Percentiles rank a stretch among this genome's conserved stretches.
phyloP scores from a whole-genome alignment of 306 rosid species.

The Gastrolobium bilobum region DNA sequence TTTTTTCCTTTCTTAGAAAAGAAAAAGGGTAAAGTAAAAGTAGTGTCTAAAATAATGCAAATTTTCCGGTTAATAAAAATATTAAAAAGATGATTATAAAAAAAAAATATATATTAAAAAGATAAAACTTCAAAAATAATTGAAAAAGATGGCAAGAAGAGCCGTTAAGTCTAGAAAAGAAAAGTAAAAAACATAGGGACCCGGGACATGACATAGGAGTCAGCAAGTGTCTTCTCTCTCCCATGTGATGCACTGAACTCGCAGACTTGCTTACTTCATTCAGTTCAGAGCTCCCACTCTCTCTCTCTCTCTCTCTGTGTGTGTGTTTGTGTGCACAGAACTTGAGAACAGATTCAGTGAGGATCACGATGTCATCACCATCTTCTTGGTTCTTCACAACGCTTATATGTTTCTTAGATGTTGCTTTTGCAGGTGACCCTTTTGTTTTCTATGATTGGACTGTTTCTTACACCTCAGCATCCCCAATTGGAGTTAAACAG shows the following conservation, averaged over 20 bases:
- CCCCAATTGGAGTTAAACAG: constrained; percentile 83
- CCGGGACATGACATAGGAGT: constrained; percentile 9
- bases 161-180: constrained; percentile 9
- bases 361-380: constrained; percentile 53
- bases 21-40: too few species aligned
- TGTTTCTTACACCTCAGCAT: constrained; percentile 70
- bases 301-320: constrained; percentile 9
- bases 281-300: neutral
- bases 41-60: too few species aligned
- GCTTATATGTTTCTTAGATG: constrained; percentile 51
- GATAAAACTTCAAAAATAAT: neutral
- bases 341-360: constrained; percentile 22
- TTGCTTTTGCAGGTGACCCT: constrained; percentile 80
- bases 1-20: too few species aligned
- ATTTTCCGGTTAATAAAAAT: too few species aligned
- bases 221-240: constrained; percentile 36
- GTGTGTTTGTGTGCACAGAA: neutral
- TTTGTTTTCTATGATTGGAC: constrained; percentile 83
- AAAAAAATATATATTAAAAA: too few species aligned
- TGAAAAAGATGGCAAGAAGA: neutral
- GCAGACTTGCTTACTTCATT: constrained; percentile 13
- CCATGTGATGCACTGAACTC: constrained; percentile 51
- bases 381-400: constrained; percentile 51
- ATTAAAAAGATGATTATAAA: too few species aligned
- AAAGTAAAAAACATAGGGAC: constrained; percentile 37